Conservation (phyloP, 768 basidiomycete genomes). For the Sutorius australiensis region DNA sequence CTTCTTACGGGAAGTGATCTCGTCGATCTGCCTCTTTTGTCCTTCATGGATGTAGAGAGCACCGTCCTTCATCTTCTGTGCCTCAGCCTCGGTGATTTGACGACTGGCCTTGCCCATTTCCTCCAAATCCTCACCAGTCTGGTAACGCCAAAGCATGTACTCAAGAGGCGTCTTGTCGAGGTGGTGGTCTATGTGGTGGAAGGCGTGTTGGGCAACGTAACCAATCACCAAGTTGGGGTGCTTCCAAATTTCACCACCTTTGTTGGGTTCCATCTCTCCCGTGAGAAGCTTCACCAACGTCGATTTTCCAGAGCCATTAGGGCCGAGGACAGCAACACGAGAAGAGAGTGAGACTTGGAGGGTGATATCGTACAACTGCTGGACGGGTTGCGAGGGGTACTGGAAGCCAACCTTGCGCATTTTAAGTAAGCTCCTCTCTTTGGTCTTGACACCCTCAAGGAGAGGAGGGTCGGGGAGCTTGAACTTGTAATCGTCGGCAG, state of each 20-base stretch:
- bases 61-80: conserved; percentile 96
- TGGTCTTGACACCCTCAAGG: conserved; percentile 99
- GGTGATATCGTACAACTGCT: conserved; percentile 91
- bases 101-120: conserved; percentile 92
- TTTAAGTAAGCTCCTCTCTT: conserved; percentile 95
- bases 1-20: conserved; percentile 90
- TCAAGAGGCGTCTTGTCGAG: conserved; percentile 98
- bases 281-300: conserved; percentile 96
- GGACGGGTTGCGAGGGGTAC: conserved; percentile 80
- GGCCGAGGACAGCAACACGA: conserved; percentile 96
- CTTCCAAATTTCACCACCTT: conserved; percentile 97
- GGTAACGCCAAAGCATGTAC: conserved; percentile 99
- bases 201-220: conserved; percentile 98
- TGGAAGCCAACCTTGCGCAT: conserved; percentile 99
- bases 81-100: conserved; percentile 82
- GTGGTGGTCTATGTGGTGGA: conserved; percentile 99
- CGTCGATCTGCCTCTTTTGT: conserved; percentile 92
- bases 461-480: conserved; percentile 96
- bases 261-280: conserved; percentile 95
- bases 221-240: conserved; percentile 99
- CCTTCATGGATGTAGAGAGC: conserved; percentile 83
- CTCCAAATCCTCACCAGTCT: conserved; percentile 98
- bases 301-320: conserved; percentile 98
- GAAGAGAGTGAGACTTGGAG: conserved; percentile 98
- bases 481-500: conserved; percentile 96